phyloP scores from a whole-genome alignment of 2,329 filamentous ascomycete genomes.

The Talaromyces rugulosus region DNA sequence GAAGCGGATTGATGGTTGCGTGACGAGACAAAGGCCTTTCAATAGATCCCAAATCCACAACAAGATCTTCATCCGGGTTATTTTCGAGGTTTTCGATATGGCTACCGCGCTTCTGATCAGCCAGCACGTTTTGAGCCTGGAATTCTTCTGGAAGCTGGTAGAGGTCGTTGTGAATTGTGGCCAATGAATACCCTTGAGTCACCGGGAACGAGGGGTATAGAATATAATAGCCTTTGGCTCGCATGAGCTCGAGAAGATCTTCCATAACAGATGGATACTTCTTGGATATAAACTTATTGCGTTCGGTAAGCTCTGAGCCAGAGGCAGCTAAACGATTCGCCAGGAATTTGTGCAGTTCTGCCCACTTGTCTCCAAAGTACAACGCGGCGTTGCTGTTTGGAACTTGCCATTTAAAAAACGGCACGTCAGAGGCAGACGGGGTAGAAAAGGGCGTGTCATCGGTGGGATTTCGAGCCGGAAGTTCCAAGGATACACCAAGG shows the following conservation, averaged over 20 bases:
- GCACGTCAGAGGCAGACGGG: constrained; percentile 20
- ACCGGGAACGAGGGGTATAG: constrained; percentile 65
- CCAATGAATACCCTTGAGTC: constrained; percentile 51
- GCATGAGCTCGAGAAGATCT: constrained; percentile 70
- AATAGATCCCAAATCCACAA: constrained; percentile 12
- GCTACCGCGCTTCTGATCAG: neutral
- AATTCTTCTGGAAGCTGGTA: constrained; percentile 68
- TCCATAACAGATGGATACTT: constrained; percentile 73
- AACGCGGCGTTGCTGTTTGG: constrained; percentile 79
- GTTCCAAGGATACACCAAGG: constrained; percentile 74
- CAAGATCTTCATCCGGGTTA: constrained; percentile 15
- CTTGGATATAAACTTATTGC: constrained; percentile 59
- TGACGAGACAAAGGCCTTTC: constrained; percentile 29
- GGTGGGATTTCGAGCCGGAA: constrained; percentile 54
- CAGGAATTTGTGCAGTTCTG: constrained; percentile 77
- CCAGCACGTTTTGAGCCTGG: constrained; percentile 10
- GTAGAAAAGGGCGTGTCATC: constrained; percentile 53
- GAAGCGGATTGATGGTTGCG: constrained; percentile 46
- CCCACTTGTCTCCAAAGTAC: constrained; percentile 81
- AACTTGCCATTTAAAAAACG: constrained; percentile 77
- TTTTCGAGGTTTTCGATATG: constrained; percentile 16
- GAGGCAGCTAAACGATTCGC: constrained; percentile 52
- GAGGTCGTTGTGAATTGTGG: constrained; percentile 74
- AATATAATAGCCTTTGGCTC: constrained; percentile 70
- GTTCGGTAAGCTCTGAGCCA: constrained; percentile 18